Base-by-base conservation (phyloP, 2,329 filamentous ascomycete genomes). In the Colletotrichum camelliae region DNA sequence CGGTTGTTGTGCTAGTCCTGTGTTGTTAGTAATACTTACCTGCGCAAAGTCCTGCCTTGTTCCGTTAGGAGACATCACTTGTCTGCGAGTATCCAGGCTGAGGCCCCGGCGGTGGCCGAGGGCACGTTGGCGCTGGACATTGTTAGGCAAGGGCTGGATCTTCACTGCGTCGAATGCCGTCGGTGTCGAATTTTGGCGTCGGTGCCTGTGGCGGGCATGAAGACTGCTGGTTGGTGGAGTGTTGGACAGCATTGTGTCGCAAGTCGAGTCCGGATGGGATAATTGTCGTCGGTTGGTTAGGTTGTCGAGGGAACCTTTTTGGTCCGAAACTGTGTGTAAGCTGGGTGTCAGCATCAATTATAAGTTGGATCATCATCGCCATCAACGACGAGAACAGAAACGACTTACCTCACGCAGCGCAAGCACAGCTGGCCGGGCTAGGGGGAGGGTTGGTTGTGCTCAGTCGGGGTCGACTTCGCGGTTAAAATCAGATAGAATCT, bases 121-220 rank as follows among this genome's bases (percentile, higher is more conserved):
- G 80, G 82, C 83, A 73, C 82, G 84, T 78, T 84, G 83, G 58
- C 81, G 82, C 75, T 83, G 83, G 85, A 91, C 88, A 75, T 85
- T 89, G 37, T 68, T 72, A 82, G 93, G 91, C 87, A 94, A 89
- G 86, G 89, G 91, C 75, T 86, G 87, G 86, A 93, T 91, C 90
- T 93, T 94, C 83, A 92, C 91, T 81, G 92, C 91, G 84, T 96
- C 94, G 87, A 95, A 94, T 84, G 91, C 91, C 85, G 91, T 91
- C 79, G 95, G 94, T 83, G 94, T 96, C 82, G 96, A 98, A 82
- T 95, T 93, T 89, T 98, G 95, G 87, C 96, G 94, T 85, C 95
- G 91, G 88, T 98, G 95, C 86, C 92, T 91, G 85, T 93, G 91
- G 85, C 93, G 93, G 86, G 91, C 90, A 84, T 95, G 93, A 88